A percentile compares a stretch with the other conserved stretches of the same genome.
Conservation (phyloP, 257 asterid genomes). For the Penstemon eatonii region DNA sequence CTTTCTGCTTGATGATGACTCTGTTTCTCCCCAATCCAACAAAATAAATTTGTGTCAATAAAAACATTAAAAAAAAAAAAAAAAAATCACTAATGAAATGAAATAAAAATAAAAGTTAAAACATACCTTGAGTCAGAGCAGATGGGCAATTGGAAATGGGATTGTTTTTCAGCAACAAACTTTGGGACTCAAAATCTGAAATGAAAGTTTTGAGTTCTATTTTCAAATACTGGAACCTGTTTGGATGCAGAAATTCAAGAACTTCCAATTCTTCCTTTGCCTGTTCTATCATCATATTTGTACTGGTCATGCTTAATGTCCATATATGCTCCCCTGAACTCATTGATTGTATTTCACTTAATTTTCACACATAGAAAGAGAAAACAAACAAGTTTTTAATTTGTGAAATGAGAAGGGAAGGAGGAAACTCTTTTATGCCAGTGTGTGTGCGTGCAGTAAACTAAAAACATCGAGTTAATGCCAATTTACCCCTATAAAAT, state of each 20-base stretch:
- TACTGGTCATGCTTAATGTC: too few relatives aligned
- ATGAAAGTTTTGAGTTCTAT: constrained; percentile 54
- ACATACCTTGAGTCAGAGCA: constrained; percentile 47
- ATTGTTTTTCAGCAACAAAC: neutral
- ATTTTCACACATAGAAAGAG: too few relatives aligned
- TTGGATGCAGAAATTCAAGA: constrained; percentile 53
- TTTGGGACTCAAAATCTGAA: constrained; percentile 40
- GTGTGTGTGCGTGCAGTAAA: too few relatives aligned
- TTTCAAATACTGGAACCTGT: constrained; percentile 45
- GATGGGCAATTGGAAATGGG: constrained; percentile 30
- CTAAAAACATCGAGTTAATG: too few relatives aligned
- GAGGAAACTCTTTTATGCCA: too few relatives aligned
- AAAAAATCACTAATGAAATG: neutral
- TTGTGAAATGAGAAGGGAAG: too few relatives aligned
- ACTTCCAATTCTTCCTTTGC: constrained; percentile 63
- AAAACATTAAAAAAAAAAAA: neutral
- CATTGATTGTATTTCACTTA: too few relatives aligned
- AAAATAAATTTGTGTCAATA: neutral
- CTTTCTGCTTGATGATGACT: constrained; percentile 43
- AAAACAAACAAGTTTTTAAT: too few relatives aligned
- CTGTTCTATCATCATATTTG: constrained; percentile 36
- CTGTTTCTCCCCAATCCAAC: constrained; percentile 27
- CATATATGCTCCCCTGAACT: too few relatives aligned
- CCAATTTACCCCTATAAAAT: too few relatives aligned
- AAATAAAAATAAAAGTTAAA: neutral